phyloP scores from a whole-genome alignment of 805 yeast species.

The Lipomyces yamanashiensis region DNA sequence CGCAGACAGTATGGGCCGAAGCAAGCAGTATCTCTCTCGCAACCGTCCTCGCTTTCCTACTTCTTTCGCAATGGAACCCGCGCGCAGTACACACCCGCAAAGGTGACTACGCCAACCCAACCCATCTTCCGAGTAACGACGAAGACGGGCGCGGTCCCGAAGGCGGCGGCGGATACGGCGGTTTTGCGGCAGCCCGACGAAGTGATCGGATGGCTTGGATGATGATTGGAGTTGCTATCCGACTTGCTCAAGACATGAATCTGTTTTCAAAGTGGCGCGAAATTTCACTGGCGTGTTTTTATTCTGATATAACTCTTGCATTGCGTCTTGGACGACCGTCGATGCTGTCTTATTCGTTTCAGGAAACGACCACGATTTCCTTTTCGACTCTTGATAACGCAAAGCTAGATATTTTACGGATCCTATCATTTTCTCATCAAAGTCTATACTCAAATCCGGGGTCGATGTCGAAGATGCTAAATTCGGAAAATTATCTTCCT shows the following conservation, averaged over 20 bases:
- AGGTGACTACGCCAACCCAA: constrained; percentile 76
- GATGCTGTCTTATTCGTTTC: constrained; percentile 67
- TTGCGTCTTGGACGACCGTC: constrained; percentile 79
- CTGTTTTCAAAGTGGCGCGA: constrained; percentile 73
- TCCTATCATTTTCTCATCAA: constrained; percentile 81
- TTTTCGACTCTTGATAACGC: constrained; percentile 73
- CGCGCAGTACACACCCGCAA: constrained; percentile 79
- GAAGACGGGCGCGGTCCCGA: constrained; percentile 37
- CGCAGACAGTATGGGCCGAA: constrained; percentile 93
- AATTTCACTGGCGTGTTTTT: constrained; percentile 80
- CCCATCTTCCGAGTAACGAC: constrained; percentile 33
- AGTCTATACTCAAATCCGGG: constrained; percentile 64
- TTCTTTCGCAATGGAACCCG: constrained; percentile 95
- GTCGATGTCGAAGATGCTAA: constrained; percentile 45
- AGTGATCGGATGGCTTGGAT: constrained; percentile 93
- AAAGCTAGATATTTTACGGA: constrained; percentile 75
- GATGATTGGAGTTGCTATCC: constrained; percentile 84
- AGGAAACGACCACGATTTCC: constrained; percentile 59
- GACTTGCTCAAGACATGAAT: constrained; percentile 86
- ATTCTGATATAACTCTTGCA: constrained; percentile 81
- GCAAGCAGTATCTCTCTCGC: constrained; percentile 87
- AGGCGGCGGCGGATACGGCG: constrained; percentile 61
- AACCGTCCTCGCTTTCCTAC: constrained; percentile 78
- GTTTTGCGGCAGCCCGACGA: constrained; percentile 81
- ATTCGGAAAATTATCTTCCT: constrained; percentile 57